A percentile compares a stretch with the other conserved stretches of the same genome.
These are phyloP conservation scores for Alternaria sp. DNA, from an alignment of 2,329 filamentous ascomycete species.

Conservation along the genomic window DNA sequence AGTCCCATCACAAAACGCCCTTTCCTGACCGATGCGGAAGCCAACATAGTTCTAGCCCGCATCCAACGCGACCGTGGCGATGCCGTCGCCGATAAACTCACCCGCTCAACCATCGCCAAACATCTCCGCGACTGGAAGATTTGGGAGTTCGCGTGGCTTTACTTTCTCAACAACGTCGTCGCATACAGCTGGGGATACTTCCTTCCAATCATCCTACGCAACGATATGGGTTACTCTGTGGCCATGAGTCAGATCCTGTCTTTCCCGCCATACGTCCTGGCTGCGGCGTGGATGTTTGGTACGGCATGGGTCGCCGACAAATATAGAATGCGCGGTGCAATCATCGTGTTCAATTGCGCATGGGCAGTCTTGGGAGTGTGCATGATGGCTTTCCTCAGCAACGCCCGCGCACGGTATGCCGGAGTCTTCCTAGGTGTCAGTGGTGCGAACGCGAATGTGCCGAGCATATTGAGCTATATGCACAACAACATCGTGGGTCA, in stretches of 20 bases:
- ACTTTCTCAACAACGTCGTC: constrained; percentile 18
- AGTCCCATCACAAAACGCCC: constrained; percentile 11
- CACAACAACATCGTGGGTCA: constrained; percentile 36
- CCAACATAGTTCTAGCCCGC: constrained; percentile 18
- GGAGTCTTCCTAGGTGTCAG: constrained; percentile 26
- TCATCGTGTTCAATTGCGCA: constrained; percentile 61
- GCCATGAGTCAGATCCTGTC: constrained; percentile 58
- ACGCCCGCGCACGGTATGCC: constrained; percentile 21
- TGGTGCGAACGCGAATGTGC: constrained; percentile 25
- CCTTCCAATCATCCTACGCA: constrained; percentile 22
- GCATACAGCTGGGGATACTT: constrained; percentile 25
- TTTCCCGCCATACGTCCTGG: constrained; percentile 62
- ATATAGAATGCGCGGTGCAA: constrained; percentile 16
- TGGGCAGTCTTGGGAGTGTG: constrained; percentile 63
- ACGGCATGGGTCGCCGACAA: constrained; percentile 56
- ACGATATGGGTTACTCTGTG: constrained; percentile 29
- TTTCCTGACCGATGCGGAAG: constrained; percentile 25
- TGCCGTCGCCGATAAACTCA: constrained; percentile 21
- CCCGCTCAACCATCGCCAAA: constrained; percentile 3
- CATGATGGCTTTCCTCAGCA: constrained; percentile 51
- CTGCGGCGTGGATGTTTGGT: constrained; percentile 60
- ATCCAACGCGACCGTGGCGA: constrained; percentile 49
- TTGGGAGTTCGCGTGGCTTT: constrained; percentile 17
- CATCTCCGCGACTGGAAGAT: constrained; percentile 26
- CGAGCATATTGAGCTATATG: constrained; percentile 23